phyloP scores from a whole-genome alignment of 495 filamentous ascomycete species.

The Physcia stellaris region DNA sequence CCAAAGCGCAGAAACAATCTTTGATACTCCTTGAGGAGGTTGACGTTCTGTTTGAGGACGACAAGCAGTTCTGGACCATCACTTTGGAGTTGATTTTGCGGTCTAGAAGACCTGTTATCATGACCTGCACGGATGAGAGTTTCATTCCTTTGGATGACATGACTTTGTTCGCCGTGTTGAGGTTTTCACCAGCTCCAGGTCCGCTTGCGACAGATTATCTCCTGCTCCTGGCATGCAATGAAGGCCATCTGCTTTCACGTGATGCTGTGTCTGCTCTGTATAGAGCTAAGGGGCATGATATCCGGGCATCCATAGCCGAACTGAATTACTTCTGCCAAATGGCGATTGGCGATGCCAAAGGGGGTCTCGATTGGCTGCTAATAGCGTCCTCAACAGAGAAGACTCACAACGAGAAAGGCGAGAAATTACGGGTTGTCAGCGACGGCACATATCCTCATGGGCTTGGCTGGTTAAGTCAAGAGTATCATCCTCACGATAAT shows the following conservation, averaged over 20 bases:
- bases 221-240: conserved; percentile 70
- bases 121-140: conserved; percentile 87
- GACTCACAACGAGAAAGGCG: conserved; percentile 51
- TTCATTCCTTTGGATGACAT: conserved; percentile 57
- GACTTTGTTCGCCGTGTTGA: conserved; percentile 70
- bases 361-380: conserved; percentile 83
- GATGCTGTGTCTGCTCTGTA: conserved; percentile 58
- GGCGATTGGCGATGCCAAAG: conserved; percentile 75
- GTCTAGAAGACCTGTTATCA: conserved; percentile 81
- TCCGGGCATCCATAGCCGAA: conserved; percentile 73
- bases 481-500: conserved; percentile 23
- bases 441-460: conserved; percentile 59
- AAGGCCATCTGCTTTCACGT: conserved; percentile 71
- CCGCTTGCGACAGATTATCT: conserved; percentile 68
- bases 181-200: conserved; percentile 54
- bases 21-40: conserved; percentile 91
- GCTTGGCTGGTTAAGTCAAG: conserved; percentile 65
- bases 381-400: conserved; percentile 55
- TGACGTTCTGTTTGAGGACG: conserved; percentile 86
- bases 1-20: conserved; percentile 72
- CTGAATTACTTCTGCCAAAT: conserved; percentile 96
- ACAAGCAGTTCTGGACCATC: conserved; percentile 86
- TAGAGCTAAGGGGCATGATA: conserved; percentile 47
- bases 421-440: conserved; percentile 67
- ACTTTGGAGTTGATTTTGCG: conserved; percentile 61